These are phyloP conservation scores for Fonsecaea monophora DNA, from an alignment of 2,329 filamentous ascomycete species.

Conservation along the genomic window DNA sequence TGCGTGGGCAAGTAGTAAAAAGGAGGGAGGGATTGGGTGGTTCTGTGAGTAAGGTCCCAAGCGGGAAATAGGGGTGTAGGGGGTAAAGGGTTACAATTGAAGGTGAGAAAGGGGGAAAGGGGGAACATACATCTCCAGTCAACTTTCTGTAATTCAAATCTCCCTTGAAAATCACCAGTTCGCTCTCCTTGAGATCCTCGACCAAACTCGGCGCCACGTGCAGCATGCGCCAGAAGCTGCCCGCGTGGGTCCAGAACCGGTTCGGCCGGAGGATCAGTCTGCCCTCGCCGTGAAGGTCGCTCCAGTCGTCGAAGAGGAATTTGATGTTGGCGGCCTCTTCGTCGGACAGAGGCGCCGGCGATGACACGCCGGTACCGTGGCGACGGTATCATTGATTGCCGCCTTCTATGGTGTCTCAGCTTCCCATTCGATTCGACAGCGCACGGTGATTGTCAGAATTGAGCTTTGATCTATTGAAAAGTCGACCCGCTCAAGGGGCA, in stretches of 20 bases:
- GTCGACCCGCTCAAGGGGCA: not conserved
- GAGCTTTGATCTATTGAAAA: not conserved
- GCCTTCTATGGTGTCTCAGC: not conserved
- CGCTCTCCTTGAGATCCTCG: slow-evolving; percentile 79
- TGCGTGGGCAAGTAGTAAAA: not conserved
- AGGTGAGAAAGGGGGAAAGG: not conserved
- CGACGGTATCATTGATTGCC: not conserved
- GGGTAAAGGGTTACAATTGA: not conserved
- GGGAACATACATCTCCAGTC: slow-evolving; percentile 75
- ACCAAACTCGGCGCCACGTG: slow-evolving; percentile 69
- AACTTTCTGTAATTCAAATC: slow-evolving; percentile 97
- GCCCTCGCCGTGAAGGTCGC: too few species aligned
- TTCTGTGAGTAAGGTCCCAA: not conserved
- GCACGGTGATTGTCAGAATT: not conserved
- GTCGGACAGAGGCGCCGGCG: too few species aligned
- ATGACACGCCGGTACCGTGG: too few species aligned
- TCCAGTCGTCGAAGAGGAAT: too few species aligned
- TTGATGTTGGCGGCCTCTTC: too few species aligned
- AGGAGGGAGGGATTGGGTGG: not conserved
- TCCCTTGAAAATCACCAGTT: slow-evolving; percentile 95
- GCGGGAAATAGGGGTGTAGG: not conserved
- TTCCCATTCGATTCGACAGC: not conserved
- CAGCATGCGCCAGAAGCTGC: slow-evolving; percentile 88
- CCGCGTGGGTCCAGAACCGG: slow-evolving; percentile 86
- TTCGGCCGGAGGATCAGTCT: too few species aligned